Evolutionary conservation across 371 early-diverging fungal species (phyloP), one percentile per base, ranked within the genome.

Genomic region (Circinella minor): DNA sequence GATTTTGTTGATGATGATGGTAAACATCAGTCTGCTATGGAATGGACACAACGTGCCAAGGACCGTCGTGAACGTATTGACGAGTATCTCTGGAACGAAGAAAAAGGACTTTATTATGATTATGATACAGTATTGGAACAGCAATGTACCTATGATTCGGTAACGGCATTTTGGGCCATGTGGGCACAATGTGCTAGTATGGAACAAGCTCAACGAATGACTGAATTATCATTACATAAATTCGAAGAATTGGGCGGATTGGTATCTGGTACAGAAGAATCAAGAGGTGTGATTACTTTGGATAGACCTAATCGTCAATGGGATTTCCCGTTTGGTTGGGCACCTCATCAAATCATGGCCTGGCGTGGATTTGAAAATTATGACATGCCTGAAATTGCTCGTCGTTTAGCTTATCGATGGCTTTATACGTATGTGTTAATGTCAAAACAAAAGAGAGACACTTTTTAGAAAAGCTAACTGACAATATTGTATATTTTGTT

Each of bases 251-350:
- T 82, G 6, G 97, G 94, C 47, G 97, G 98, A 6, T 78, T 97
- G 1, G 96, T 96, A 1, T 89, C 92, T 63, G 95, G 96, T 38
- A 96, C 96, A 0, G 95, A 95, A 70, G 86, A 85, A 71, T 95
- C 95, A 15, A 88, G 96, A 37, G 97, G 96, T 49, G 59, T 71
- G 9, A 90, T 92, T 61, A 79, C 89, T 3, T 74, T 94, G 37
- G 91, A 91, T 68, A 84, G 99, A 27, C 98, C 98, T 37, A 95
- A 94, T 71, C 91, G 98, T 49, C 99, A 98, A 73, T 98, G 98
- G 98, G 98, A 98, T 74, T 96, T 91, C 71, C 96, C 95, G 1
- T 96, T 90, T 72, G 96, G 99, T 13, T 98, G 99, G 99, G 97
- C 97, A 36, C 99, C 99, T 57, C 98, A 98, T 80, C 99, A 98